Conservation (phyloP, 768 basidiomycete species). For the Dacryopinax primogenitus region DNA sequence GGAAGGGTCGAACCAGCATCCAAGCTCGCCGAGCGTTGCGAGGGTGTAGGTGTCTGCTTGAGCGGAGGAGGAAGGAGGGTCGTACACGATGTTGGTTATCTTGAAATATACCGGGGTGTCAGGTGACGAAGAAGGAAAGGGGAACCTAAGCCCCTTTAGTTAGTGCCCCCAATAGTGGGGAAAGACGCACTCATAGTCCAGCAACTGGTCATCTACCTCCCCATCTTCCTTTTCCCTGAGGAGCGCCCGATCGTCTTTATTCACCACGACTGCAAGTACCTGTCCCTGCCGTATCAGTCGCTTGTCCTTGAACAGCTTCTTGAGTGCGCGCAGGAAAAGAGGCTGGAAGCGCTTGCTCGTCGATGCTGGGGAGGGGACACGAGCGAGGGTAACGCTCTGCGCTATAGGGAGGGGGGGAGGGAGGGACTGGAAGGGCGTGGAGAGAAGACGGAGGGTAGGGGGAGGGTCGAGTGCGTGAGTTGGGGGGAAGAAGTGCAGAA, state of each 20-base stretch:
- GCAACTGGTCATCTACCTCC: conserved; percentile 17
- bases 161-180: neutral
- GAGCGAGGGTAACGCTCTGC: conserved; percentile 54
- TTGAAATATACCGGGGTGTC: conserved; percentile 58
- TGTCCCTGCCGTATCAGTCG: conserved; percentile 62
- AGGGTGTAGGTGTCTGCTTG: conserved; percentile 41
- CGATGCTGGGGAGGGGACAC: conserved; percentile 65
- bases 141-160: conserved; percentile 17
- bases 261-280: conserved; percentile 50
- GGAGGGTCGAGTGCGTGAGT: neutral
- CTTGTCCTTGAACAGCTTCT: conserved; percentile 44
- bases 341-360: conserved; percentile 51
- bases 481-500: neutral
- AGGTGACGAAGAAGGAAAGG: conserved; percentile 16
- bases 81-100: conserved; percentile 63
- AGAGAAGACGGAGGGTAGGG: conserved; percentile 29
- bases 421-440: conserved; percentile 49
- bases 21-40: conserved; percentile 53
- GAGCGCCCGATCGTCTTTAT: conserved; percentile 35
- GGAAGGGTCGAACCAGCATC: conserved; percentile 68
- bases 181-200: conserved; percentile 9
- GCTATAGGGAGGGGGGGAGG: conserved; percentile 56
- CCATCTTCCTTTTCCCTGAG: conserved; percentile 13
- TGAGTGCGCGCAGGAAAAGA: conserved; percentile 48
- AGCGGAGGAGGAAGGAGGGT: conserved; percentile 33